A percentile compares a stretch with the other conserved stretches of the same genome.
phyloP scores from a whole-genome alignment of 345 rosid genomes.

The Camelina sativa region DNA sequence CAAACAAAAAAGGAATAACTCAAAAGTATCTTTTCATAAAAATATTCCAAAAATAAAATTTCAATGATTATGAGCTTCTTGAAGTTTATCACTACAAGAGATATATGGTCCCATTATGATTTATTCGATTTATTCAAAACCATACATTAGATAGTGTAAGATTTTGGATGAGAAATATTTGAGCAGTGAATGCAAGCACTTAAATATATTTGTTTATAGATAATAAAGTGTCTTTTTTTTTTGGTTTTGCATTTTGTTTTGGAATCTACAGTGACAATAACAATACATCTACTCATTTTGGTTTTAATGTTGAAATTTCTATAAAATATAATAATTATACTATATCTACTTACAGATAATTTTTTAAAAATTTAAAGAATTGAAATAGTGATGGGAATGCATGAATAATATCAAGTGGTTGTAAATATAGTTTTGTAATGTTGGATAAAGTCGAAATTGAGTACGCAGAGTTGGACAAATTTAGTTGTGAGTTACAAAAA shows the following conservation, averaged over 20 bases:
- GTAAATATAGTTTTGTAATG: not conserved
- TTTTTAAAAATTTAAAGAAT: not conserved
- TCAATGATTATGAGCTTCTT: conserved; percentile 40
- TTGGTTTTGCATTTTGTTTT: not conserved
- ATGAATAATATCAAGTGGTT: not conserved
- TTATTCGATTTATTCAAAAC: conserved; percentile 26
- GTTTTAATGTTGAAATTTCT: not conserved
- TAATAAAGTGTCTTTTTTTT: not conserved
- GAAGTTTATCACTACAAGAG: conserved; percentile 38
- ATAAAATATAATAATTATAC: not conserved
- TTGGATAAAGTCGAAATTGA: not conserved
- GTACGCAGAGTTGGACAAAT: not conserved
- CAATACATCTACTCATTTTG: not conserved
- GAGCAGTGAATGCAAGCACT: conserved; percentile 3
- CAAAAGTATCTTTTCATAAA: conserved; percentile 25
- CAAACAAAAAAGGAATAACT: conserved; percentile 36
- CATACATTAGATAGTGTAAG: conserved; percentile 30
- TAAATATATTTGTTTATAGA: not conserved
- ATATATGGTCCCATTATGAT: conserved; percentile 41
- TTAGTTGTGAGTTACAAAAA: not conserved
- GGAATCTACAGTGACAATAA: not conserved
- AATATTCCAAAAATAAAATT: conserved; percentile 19
- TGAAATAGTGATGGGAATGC: not conserved
- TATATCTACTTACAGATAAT: not conserved
- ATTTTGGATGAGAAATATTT: conserved; percentile 27